Base-by-base conservation (phyloP, 225 moss, liverwort and hornwort genomes). In the Sphagnum contortum region DNA sequence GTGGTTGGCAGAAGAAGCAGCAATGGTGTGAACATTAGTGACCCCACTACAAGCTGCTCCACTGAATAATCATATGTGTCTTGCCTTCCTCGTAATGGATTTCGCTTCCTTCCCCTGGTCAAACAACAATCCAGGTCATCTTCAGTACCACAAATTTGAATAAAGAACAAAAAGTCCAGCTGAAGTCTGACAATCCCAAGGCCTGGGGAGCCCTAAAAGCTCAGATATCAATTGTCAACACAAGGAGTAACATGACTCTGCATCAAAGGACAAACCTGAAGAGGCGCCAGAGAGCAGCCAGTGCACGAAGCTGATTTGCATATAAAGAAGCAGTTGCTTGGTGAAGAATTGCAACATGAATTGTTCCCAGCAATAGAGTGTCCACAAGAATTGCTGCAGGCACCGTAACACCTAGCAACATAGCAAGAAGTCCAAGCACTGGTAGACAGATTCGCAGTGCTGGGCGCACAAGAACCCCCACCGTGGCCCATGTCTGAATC, bases 21-120 rank as follows among this genome's bases (percentile, higher is more conserved):
- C 12, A 93, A 74, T 45, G 98, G 98, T 48, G 98, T 91, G 72
- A 98, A 98, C 93, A 98, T 91, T 8, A 98, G 91, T 50, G 98
- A 93, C 46, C 89, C 98, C 60, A 98, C 98, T 68, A 93, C 90
- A 65, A 98, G 75, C 79, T 93, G 93, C 74, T 98, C 98, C 68
- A 93, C 93, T 71, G 85, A 85, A 73, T 86, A 98, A 66, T 98
- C 91, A 44, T 89, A 98, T n/a, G 98, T 85, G 78, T 98, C 98
- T 63, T 87, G 78, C 70, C 93, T 82, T 54, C 87, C 75, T 68
- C 98, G 80, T 77, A 98, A 64, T 14, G 87, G 80, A 67, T 98
- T 98, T 29, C 91, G 85, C 75, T 98, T 98, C 67, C 87, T 79
- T 72, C 91, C 98, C 77, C 98, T 98, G 89, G 66, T 59, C 44